A percentile compares a stretch with the other conserved stretches of the same genome.
Evolutionary conservation across 2,329 filamentous ascomycete genomes (phyloP).

Genomic region (Pseudogymnoascus sp.): DNA sequence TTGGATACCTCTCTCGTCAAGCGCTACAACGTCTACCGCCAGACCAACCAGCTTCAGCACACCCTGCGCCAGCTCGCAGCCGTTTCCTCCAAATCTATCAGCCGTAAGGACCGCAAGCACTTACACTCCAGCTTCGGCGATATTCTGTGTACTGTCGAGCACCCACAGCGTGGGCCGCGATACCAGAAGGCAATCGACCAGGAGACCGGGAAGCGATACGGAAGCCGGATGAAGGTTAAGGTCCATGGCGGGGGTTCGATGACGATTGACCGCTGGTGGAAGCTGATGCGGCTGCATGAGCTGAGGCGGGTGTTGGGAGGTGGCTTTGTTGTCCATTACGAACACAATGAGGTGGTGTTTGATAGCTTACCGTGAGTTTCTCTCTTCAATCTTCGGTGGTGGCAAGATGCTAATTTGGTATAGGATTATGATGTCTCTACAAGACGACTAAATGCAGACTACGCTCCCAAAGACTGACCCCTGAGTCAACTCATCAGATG

Average conservation of each 20-base stretch:
- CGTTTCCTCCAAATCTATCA: conserved; percentile 53
- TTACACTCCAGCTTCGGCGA: conserved; percentile 61
- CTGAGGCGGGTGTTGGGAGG: conserved; percentile 54
- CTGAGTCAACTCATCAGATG: background rate
- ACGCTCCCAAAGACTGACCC: background rate
- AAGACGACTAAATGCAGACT: background rate
- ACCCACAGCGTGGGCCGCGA: conserved; percentile 58
- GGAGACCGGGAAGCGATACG: conserved; percentile 52
- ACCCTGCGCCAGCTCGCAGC: conserved; percentile 53
- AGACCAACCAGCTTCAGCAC: conserved; percentile 53
- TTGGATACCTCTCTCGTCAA: conserved; percentile 44
- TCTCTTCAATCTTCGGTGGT: background rate
- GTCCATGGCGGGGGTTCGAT: conserved; percentile 53
- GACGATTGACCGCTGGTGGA: conserved; percentile 68
- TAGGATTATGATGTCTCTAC: conserved; percentile 2
- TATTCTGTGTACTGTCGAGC: conserved; percentile 58
- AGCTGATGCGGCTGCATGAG: conserved; percentile 55
- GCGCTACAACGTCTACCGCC: conserved; percentile 60
- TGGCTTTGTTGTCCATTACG: conserved; percentile 57
- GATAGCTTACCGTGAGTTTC: conserved; percentile 44
- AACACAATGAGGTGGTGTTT: conserved; percentile 53
- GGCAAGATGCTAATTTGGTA: background rate
- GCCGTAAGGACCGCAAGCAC: conserved; percentile 58
- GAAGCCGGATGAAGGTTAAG: conserved; percentile 54
- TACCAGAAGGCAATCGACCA: conserved; percentile 58